These are phyloP conservation scores for Scheffersomyces lignosus DNA, from an alignment of 805 yeast species.

Conservation along the genomic window DNA sequence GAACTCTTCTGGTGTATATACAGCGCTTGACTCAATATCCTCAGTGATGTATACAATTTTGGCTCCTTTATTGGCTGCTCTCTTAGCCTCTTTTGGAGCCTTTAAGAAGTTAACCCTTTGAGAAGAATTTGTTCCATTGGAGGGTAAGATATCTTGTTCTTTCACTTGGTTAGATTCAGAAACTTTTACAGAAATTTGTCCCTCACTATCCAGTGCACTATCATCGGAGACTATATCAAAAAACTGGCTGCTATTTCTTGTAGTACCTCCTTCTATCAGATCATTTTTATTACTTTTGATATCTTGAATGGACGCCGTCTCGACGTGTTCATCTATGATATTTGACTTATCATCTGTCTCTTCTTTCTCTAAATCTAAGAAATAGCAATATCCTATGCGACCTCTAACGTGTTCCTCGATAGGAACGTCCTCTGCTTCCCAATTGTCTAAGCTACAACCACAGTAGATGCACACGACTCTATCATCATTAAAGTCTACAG, in stretches of 20 bases:
- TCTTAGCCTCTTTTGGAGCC: background rate
- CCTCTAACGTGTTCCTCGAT: conserved; percentile 49
- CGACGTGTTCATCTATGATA: background rate
- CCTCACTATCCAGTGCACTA: background rate
- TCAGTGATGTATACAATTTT: background rate
- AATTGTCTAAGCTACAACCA: conserved; percentile 36
- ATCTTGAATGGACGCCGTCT: no score
- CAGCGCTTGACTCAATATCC: background rate
- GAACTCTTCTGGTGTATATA: background rate
- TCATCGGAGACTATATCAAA: background rate
- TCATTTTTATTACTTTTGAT: background rate
- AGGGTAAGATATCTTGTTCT: background rate
- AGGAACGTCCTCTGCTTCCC: conserved; percentile 70
- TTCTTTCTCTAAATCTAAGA: background rate
- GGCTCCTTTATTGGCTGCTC: background rate
- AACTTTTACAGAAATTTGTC: no score
- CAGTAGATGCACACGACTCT: conserved; percentile 33
- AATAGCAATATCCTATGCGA: conserved; percentile 9
- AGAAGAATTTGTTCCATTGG: background rate
- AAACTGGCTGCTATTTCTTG: no score
- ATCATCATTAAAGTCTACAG: conserved; percentile 30
- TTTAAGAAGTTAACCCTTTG: background rate
- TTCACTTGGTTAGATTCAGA: no score
- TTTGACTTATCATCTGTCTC: background rate
- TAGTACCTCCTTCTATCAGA: no score